phyloP scores from a whole-genome alignment of 2,329 filamentous ascomycete genomes.

The Cladophialophora carrionii region DNA sequence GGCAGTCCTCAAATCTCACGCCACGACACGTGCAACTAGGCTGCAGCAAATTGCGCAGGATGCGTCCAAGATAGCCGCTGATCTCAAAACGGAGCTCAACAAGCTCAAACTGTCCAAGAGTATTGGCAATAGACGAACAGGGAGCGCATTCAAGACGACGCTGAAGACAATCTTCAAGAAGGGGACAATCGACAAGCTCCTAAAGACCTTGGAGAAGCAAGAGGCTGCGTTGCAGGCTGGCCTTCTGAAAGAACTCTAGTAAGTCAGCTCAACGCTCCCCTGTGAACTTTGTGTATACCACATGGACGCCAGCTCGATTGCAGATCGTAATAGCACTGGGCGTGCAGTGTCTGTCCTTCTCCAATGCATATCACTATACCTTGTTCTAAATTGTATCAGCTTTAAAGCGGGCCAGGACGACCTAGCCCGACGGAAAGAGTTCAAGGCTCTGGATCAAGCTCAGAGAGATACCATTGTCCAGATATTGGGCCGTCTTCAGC shows the following conservation, averaged over 20 bases:
- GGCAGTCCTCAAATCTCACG: conserved; percentile 1
- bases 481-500: not conserved
- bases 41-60: conserved; percentile 13
- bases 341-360: not conserved
- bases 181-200: conserved; percentile 17
- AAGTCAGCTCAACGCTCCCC: not conserved
- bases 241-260: conserved; percentile 24
- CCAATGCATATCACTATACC: not conserved
- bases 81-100: conserved; percentile 22
- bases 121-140: conserved; percentile 1
- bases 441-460: conserved; percentile 9
- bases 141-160: conserved; percentile 13
- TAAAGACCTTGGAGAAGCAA: conserved; percentile 14
- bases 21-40: conserved; percentile 2
- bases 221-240: conserved; percentile 13
- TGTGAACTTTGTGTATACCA: not conserved
- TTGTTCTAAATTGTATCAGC: not conserved
- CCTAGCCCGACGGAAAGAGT: not conserved
- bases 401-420: conserved; percentile 9
- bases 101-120: conserved; percentile 20
- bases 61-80: conserved; percentile 1
- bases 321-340: not conserved
- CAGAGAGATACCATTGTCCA: conserved; percentile 12
- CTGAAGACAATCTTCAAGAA: conserved; percentile 13
- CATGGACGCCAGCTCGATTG: not conserved